These are phyloP conservation scores for Tuber magnatum DNA, from an alignment of 495 filamentous ascomycete genomes.

Conservation along the genomic window DNA sequence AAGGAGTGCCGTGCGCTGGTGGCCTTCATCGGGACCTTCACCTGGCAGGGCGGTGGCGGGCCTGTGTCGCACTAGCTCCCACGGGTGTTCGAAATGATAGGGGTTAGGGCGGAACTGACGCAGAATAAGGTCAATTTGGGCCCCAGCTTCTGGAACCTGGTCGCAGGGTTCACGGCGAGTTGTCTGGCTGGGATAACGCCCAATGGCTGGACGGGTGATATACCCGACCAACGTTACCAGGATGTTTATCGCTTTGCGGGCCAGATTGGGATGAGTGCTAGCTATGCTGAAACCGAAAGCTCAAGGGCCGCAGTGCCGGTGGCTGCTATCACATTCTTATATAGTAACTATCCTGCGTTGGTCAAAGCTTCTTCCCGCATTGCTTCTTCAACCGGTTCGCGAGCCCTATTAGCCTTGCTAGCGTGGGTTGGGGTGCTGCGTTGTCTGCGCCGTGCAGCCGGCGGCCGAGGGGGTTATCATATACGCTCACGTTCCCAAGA, in stretches of 20 bases:
- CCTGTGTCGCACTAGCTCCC: slow-evolving; percentile 28
- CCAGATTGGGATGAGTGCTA: slow-evolving; percentile 56
- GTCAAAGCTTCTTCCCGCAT: slow-evolving; percentile 56
- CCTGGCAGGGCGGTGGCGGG: slow-evolving; percentile 29
- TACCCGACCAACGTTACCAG: slow-evolving; percentile 51
- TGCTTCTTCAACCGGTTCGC: slow-evolving; percentile 57
- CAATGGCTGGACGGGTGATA: slow-evolving; percentile 53
- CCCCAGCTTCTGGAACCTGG: slow-evolving; percentile 52
- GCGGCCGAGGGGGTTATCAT: slow-evolving; percentile 50
- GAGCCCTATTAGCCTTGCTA: slow-evolving; percentile 55
- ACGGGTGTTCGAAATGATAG: slow-evolving; percentile 39
- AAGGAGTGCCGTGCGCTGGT: slow-evolving; percentile 28
- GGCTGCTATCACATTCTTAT: slow-evolving; percentile 59
- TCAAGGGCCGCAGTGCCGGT: slow-evolving; percentile 47
- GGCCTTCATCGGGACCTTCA: slow-evolving; percentile 27
- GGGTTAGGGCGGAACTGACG: slow-evolving; percentile 47
- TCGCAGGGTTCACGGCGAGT: slow-evolving; percentile 48
- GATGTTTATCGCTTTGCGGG: slow-evolving; percentile 50
- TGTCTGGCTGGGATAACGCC: slow-evolving; percentile 45
- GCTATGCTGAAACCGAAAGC: slow-evolving; percentile 46
- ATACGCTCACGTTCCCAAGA: slow-evolving; percentile 58
- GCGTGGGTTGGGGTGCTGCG: slow-evolving; percentile 56
- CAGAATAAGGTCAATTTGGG: slow-evolving; percentile 54
- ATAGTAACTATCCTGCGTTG: slow-evolving; percentile 44
- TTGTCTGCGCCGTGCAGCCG: slow-evolving; percentile 58